Conservation (phyloP, 1,139 yeast species). For the Blastobotrys serpentis region DNA sequence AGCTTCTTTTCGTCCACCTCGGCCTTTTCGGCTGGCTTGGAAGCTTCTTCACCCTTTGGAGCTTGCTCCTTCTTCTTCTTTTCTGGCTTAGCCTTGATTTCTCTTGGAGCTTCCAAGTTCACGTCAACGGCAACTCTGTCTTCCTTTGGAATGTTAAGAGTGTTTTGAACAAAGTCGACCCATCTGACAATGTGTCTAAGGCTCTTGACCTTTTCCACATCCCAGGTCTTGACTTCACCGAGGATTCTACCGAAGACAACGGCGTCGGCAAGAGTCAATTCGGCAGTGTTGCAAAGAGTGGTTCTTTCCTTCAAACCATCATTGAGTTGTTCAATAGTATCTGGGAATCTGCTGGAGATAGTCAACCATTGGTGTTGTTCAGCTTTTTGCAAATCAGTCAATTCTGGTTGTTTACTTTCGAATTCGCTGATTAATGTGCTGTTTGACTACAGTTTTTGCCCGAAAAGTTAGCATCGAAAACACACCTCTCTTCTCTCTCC, state of each 20-base stretch:
- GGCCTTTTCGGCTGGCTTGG: slow-evolving; percentile 35
- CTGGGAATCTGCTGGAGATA: slow-evolving; percentile 61
- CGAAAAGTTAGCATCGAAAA: slow-evolving; percentile 8
- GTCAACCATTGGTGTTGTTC: slow-evolving; percentile 78
- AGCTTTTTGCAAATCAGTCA: slow-evolving; percentile 54
- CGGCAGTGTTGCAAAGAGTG: slow-evolving; percentile 66
- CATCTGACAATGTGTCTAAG: slow-evolving; percentile 87
- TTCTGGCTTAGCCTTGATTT: slow-evolving; percentile 61
- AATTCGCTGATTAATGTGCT: slow-evolving; percentile 25
- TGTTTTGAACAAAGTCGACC: slow-evolving; percentile 80
- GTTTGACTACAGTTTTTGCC: slow-evolving; percentile 21
- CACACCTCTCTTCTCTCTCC: too few relatives aligned
- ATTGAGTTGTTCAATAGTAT: slow-evolving; percentile 57
- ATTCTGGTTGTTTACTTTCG: slow-evolving; percentile 24
- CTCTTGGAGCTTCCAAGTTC: slow-evolving; percentile 66
- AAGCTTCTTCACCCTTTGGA: slow-evolving; percentile 27
- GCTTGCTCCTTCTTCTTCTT: slow-evolving; percentile 32
- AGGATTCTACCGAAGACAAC: slow-evolving; percentile 63
- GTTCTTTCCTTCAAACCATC: slow-evolving; percentile 66
- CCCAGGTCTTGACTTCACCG: slow-evolving; percentile 59
- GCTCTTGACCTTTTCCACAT: slow-evolving; percentile 50
- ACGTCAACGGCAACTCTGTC: slow-evolving; percentile 56
- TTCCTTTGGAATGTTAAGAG: slow-evolving; percentile 51
- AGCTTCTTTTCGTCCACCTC: slow-evolving; percentile 39
- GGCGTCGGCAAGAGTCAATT: slow-evolving; percentile 67